These are phyloP conservation scores for Malus fusca DNA, from an alignment of 306 rosid species.

Conservation along the genomic window DNA sequence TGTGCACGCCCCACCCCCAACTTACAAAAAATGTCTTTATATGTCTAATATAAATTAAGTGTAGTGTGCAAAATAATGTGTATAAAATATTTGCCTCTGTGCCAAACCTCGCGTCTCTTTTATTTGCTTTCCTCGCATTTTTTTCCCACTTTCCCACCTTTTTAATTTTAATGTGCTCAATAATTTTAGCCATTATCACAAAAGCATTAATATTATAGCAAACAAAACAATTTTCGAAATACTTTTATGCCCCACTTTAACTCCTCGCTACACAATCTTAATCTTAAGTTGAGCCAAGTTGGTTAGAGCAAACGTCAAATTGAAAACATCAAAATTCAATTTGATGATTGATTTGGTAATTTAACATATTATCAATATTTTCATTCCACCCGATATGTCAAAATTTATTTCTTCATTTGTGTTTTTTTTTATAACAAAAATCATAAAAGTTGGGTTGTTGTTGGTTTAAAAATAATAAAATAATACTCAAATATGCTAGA, in stretches of 20 bases:
- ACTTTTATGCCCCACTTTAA: background rate
- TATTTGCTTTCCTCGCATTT: background rate
- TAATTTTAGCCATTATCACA: constrained; percentile 7
- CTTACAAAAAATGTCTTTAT: constrained; percentile 1
- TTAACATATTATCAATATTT: too few relatives aligned
- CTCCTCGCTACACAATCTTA: too few relatives aligned
- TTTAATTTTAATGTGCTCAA: constrained; percentile 3
- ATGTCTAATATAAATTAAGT: background rate
- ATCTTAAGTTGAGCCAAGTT: background rate
- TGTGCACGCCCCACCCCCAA: background rate
- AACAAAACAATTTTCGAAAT: background rate
- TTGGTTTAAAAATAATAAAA: too few relatives aligned
- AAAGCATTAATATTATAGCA: background rate
- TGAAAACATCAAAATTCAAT: too few relatives aligned
- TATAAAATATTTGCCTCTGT: background rate
- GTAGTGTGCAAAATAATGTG: background rate
- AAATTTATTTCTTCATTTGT: too few relatives aligned
- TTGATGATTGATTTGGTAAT: too few relatives aligned
- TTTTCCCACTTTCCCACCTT: background rate
- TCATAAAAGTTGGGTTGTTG: too few relatives aligned
- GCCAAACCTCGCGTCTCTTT: background rate
- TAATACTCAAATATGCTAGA: too few relatives aligned
- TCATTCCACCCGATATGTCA: too few relatives aligned
- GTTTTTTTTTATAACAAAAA: too few relatives aligned
- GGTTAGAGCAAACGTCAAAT: too few relatives aligned